Evolutionary conservation across 2,329 filamentous ascomycete genomes (phyloP).

Genomic region (Trematosphaeria pertusa): DNA sequence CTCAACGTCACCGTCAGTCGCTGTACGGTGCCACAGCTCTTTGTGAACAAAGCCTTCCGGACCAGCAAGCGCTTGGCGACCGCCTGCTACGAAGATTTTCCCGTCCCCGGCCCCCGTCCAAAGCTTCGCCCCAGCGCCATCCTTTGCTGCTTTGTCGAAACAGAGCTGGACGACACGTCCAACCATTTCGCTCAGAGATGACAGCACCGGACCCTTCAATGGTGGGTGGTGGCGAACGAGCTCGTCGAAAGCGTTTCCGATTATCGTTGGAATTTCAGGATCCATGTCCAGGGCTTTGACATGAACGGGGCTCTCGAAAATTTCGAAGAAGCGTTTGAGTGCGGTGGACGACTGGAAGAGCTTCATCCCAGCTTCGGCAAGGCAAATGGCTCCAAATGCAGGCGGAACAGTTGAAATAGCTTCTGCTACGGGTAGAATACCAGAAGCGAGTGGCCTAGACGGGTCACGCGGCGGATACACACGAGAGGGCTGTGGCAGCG

Average conservation of each 20-base stretch:
- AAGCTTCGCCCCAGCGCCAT: conserved; percentile 80
- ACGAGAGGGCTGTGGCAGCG: conserved; percentile 18
- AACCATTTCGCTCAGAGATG: conserved; percentile 88
- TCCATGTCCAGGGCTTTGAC: conserved; percentile 84
- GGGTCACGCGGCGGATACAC: conserved; percentile 32
- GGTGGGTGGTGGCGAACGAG: conserved; percentile 90
- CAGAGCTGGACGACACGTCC: conserved; percentile 79
- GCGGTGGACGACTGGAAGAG: conserved; percentile 84
- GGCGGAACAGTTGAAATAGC: conserved; percentile 86
- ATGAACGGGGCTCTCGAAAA: conserved; percentile 93
- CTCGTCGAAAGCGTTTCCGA: conserved; percentile 91
- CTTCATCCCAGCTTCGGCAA: conserved; percentile 86
- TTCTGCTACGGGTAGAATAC: conserved; percentile 86
- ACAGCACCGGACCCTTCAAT: conserved; percentile 79
- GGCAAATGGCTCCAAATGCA: conserved; percentile 90
- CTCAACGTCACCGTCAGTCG: conserved; percentile 62
- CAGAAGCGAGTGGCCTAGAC: conserved; percentile 60
- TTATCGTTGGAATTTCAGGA: conserved; percentile 70
- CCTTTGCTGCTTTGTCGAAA: conserved; percentile 69
- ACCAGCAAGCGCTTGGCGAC: conserved; percentile 53
- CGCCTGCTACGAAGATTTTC: conserved; percentile 66
- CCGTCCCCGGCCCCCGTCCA: conserved; percentile 67
- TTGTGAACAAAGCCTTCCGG: conserved; percentile 46
- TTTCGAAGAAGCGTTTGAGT: conserved; percentile 86
- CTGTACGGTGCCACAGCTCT: conserved; percentile 18